phyloP scores from a whole-genome alignment of 1,284 basidiomycete genomes.

The Boletus holoroseus region DNA sequence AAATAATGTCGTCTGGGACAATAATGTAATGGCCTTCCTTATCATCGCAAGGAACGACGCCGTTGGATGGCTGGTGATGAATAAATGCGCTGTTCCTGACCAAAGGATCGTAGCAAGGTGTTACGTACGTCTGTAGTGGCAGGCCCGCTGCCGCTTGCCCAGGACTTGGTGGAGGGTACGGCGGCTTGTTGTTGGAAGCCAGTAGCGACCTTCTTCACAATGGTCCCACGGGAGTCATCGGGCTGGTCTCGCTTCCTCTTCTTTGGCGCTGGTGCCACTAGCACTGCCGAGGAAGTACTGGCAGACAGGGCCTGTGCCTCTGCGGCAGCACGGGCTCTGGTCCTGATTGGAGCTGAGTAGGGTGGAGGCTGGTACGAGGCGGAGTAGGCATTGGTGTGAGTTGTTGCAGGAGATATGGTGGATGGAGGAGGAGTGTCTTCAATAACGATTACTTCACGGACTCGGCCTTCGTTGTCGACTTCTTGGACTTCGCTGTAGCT shows the following conservation, averaged over 20 bases:
- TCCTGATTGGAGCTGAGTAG: constrained; percentile 68
- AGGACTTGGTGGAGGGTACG: constrained; percentile 50
- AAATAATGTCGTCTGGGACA: constrained; percentile 82
- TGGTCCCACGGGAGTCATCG: constrained; percentile 60
- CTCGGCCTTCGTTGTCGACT: constrained; percentile 65
- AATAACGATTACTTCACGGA: constrained; percentile 81
- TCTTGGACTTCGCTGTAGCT: constrained; percentile 81
- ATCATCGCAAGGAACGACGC: constrained; percentile 75
- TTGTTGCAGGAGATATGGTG: constrained; percentile 68
- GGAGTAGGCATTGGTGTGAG: constrained; percentile 60
- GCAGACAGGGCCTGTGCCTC: constrained; percentile 70
- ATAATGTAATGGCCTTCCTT: constrained; percentile 95
- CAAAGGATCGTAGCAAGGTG: constrained; percentile 20
- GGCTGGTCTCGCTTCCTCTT: constrained; percentile 69
- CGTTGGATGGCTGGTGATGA: constrained; percentile 49
- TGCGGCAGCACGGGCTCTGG: constrained; percentile 74
- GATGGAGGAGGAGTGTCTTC: constrained; percentile 79
- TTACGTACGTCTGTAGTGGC: constrained; percentile 58
- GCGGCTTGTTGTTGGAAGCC: constrained; percentile 45
- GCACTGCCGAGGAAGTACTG: constrained; percentile 53
- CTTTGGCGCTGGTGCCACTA: constrained; percentile 63
- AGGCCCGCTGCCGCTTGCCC: constrained; percentile 56
- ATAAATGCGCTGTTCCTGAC: constrained; percentile 19
- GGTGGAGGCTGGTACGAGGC: constrained; percentile 71
- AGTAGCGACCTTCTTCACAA: constrained; percentile 53